Base-by-base conservation (phyloP, 2,329 filamentous ascomycete genomes). In the Lasiodiplodia sp. region DNA sequence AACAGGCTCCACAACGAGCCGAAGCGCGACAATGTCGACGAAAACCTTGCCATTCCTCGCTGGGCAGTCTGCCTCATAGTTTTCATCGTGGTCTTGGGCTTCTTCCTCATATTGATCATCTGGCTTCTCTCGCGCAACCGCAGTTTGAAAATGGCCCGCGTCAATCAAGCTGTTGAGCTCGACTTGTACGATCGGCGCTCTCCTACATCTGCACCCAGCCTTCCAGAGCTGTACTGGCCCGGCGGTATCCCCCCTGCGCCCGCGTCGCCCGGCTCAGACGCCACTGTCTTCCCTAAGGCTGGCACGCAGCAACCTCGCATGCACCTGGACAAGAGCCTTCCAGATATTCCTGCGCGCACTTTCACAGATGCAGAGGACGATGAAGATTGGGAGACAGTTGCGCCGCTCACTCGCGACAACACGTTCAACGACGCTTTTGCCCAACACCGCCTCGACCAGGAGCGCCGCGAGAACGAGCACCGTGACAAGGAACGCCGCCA, bases 401-500 rank as follows among this genome's bases (percentile, higher is more conserved):
- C 25, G 5, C n/a, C 38, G 44, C 18, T 51, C 1, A 37, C 31
- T 18, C 31, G 31, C 31, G n/a, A 53, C 10, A 40, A 52, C 62
- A 14, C 25, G 12, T 53, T 79, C 4, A 76, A 76, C 16, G 73
- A 73, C 12, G 78, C 58, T 10, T 63, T 63, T 73, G 38, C 78
- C 77, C 73, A 79, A 78, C 71, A 80, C 72, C 73, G 80, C 40
- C 77, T 76, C 53, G 68, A 87, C 16, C 76, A 84, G 55, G 86
- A 47, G 12, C 44, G n/a, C 44, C 44, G 44, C 44, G 44, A 47
- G 18, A 47, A 47, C 7, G 18, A 47, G 7, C 44, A 14, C 18
- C 85, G 86, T 75, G 86, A 87, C 71, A 72, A 87, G 11, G 85
- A 85, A 6, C 84, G 82, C 67, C 84, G 40, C 14, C 14, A 44